These are phyloP conservation scores for Melaleuca quinquenervia DNA, from an alignment of 345 rosid genomes.

Conservation along the genomic window DNA sequence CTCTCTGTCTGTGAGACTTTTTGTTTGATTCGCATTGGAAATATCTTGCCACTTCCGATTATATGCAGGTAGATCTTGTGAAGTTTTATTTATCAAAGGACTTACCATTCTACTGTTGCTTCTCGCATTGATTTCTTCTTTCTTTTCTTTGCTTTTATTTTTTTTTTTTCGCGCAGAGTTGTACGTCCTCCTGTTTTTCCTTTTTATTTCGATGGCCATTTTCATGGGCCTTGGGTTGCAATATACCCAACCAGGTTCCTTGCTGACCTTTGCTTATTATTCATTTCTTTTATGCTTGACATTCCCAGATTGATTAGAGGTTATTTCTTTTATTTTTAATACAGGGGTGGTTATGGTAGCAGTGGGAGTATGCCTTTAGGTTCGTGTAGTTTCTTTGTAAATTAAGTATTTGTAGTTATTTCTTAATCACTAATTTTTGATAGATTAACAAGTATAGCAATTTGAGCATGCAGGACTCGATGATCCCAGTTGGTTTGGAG, in stretches of 20 bases:
- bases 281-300: neutral
- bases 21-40: neutral
- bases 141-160: neutral
- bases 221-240: constrained; percentile 78
- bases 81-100: neutral
- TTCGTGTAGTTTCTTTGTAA: constrained; percentile 8
- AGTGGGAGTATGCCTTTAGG: constrained; percentile 76
- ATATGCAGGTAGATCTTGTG: neutral
- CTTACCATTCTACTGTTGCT: neutral
- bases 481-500: constrained; percentile 56
- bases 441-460: neutral
- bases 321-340: constrained; percentile 2
- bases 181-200: constrained; percentile 48
- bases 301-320: neutral
- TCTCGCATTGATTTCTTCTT: neutral
- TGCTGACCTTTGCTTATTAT: neutral
- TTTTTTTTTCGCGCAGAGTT: constrained; percentile 23
- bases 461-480: constrained; percentile 50
- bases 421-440: neutral
- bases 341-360: constrained; percentile 47
- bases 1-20: neutral
- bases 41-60: neutral
- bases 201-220: constrained; percentile 28
- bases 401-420: neutral
- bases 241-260: constrained; percentile 54